A percentile compares a stretch with the other conserved stretches of the same genome.
Conservation (phyloP, 2,329 filamentous ascomycete genomes). For the Colletotrichum sp. region DNA sequence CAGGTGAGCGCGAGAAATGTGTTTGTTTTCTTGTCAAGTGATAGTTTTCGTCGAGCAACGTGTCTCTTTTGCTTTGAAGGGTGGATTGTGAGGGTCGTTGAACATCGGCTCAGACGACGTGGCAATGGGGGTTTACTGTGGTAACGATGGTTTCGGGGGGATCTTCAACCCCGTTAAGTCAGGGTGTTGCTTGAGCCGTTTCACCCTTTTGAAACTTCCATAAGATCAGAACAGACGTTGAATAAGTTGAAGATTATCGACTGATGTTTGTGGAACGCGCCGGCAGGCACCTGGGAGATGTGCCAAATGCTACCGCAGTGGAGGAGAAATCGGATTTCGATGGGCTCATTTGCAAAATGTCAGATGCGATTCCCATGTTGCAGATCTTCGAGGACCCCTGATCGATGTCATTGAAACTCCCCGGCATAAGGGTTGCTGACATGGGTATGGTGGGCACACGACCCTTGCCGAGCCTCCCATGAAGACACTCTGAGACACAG, state of each 20-base stretch:
- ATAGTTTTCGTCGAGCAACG: neutral
- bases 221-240: conserved; percentile 2
- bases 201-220: neutral
- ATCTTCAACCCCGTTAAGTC: neutral
- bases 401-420: conserved; percentile 3
- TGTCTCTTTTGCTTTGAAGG: neutral
- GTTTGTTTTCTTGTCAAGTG: neutral
- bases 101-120: neutral
- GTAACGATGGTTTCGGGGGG: neutral
- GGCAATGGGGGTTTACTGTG: neutral
- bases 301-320: neutral
- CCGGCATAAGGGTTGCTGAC: neutral
- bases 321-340: neutral
- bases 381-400: neutral
- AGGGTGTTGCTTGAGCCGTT: conserved; percentile 1
- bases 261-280: conserved; percentile 9
- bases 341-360: neutral
- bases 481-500: conserved; percentile 12
- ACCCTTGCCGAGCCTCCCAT: conserved; percentile 7
- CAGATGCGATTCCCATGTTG: neutral
- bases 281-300: neutral
- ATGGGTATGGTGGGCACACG: conserved; percentile 6
- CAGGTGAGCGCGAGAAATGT: neutral
- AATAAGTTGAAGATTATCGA: conserved; percentile 1
- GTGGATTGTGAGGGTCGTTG: neutral